These are phyloP conservation scores for Zygosaccharomyces sapae DNA, from an alignment of 1,139 yeast genomes.

Conservation along the genomic window DNA sequence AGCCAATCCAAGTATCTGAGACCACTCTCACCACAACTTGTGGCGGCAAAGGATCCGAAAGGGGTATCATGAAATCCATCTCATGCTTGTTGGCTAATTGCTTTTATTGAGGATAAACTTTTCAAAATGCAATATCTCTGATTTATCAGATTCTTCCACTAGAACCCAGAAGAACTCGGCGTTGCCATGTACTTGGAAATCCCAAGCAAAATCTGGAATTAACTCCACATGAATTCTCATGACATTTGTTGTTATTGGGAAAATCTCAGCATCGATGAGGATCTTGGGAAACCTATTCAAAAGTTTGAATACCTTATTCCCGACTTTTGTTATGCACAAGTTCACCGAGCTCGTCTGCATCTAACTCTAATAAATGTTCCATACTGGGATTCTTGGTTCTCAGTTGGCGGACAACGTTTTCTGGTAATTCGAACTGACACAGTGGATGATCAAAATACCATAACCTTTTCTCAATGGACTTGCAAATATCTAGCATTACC, in stretches of 20 bases:
- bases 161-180: slow-evolving; percentile 89
- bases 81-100: slow-evolving; percentile 60
- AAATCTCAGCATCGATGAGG: slow-evolving; percentile 71
- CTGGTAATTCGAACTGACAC: slow-evolving; percentile 78
- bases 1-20: slow-evolving; percentile 87
- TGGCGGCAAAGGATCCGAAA: slow-evolving; percentile 82
- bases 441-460: slow-evolving; percentile 95
- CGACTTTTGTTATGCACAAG: slow-evolving; percentile 81
- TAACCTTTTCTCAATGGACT: slow-evolving; percentile 73
- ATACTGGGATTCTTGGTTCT: slow-evolving; percentile 64
- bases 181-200: slow-evolving; percentile 70
- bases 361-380: slow-evolving; percentile 70
- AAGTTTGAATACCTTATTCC: slow-evolving; percentile 54
- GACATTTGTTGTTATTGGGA: slow-evolving; percentile 84
- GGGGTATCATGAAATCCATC: slow-evolving; percentile 88
- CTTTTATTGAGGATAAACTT: slow-evolving; percentile 63
- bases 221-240: slow-evolving; percentile 72
- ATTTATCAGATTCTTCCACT: slow-evolving; percentile 78
- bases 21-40: slow-evolving; percentile 76
- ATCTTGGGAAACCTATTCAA: slow-evolving; percentile 73
- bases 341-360: slow-evolving; percentile 76
- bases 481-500: slow-evolving; percentile 73
- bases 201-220: slow-evolving; percentile 83
- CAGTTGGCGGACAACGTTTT: slow-evolving; percentile 57
- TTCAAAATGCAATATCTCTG: slow-evolving; percentile 75